phyloP scores from a whole-genome alignment of 129 eudicot species.

The Centella asiatica region DNA sequence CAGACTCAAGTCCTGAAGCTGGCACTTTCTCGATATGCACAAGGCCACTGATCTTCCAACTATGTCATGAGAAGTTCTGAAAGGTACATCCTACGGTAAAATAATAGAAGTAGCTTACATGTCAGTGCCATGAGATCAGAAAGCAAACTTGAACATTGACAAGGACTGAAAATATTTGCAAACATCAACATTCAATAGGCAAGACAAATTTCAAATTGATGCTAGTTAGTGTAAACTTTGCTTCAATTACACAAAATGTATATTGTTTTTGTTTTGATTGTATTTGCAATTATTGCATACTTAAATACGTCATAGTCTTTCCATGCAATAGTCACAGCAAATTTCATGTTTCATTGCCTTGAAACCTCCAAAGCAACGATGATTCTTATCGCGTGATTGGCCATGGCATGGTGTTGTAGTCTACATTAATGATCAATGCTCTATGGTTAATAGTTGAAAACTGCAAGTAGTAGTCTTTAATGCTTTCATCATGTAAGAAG shows the following conservation, averaged over 20 bases:
- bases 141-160: not conserved
- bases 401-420: not conserved
- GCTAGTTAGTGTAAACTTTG: too few relatives aligned
- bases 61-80: constrained; percentile 88
- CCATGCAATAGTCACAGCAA: constrained; percentile 4
- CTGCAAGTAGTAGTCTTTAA: not conserved
- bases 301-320: too few relatives aligned
- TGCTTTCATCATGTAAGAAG: not conserved
- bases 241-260: too few relatives aligned
- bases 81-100: constrained; percentile 62
- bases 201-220: too few relatives aligned
- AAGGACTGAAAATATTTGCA: too few relatives aligned
- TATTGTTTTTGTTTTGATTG: too few relatives aligned
- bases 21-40: constrained; percentile 63
- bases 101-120: not conserved
- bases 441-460: not conserved
- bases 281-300: too few relatives aligned
- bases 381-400: not conserved
- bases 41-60: constrained; percentile 90
- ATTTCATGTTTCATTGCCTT: not conserved
- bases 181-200: too few relatives aligned
- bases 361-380: not conserved
- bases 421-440: not conserved
- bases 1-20: constrained; percentile 66
- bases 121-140: not conserved